Evolutionary conservation across 768 basidiomycete species (phyloP).

Genomic region (Suillus hirtellus): DNA sequence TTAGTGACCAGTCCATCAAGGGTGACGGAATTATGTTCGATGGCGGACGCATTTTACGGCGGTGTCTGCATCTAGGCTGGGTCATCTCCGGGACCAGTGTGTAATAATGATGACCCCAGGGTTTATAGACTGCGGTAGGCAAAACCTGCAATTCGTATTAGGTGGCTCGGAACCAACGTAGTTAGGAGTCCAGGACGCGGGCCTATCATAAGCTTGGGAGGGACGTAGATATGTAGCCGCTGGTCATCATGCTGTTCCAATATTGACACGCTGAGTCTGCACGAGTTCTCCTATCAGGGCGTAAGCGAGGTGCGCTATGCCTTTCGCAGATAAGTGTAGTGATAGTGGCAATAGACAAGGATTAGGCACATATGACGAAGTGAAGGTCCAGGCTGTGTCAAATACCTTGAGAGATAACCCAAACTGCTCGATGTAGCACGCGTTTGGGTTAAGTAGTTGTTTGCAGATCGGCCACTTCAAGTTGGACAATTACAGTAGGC

Average conservation of each 20-base stretch:
- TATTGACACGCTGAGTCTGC: not conserved
- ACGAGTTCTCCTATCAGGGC: slow-evolving; percentile 8
- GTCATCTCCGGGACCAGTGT: slow-evolving; percentile 5
- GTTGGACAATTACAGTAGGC: not conserved
- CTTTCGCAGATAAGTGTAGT: slow-evolving; percentile 6
- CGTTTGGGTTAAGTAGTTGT: not conserved
- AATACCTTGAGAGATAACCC: not conserved
- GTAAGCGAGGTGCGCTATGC: slow-evolving; percentile 2
- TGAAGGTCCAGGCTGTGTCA: not conserved
- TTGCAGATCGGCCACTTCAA: not conserved
- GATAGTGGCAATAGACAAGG: not conserved
- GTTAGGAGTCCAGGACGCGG: slow-evolving; percentile 1
- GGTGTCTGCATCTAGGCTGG: slow-evolving; percentile 3
- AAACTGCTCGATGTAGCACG: not conserved
- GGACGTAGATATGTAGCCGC: slow-evolving; percentile 2
- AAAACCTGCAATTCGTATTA: not conserved
- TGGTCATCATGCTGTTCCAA: not conserved
- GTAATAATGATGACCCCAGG: not conserved
- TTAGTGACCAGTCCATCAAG: not conserved
- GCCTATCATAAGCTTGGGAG: slow-evolving; percentile 7
- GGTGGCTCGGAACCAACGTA: not conserved
- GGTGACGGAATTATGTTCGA: not conserved
- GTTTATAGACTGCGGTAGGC: not conserved
- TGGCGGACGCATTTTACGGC: slow-evolving; percentile 6
- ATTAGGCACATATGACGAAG: not conserved